These are phyloP conservation scores for Cladosporium oxysporum DNA, from an alignment of 2,329 filamentous ascomycete genomes.

Conservation along the genomic window DNA sequence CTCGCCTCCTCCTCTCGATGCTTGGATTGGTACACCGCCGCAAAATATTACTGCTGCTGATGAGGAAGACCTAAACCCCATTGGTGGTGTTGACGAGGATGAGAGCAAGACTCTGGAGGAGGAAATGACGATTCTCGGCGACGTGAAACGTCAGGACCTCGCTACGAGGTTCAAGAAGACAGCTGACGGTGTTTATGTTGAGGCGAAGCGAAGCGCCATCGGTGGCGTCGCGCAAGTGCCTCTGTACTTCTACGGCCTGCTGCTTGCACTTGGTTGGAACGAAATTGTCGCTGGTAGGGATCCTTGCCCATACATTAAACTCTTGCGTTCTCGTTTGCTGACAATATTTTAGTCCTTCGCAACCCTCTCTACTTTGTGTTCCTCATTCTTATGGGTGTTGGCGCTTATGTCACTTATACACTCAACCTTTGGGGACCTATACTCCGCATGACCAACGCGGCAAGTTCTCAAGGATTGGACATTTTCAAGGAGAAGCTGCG, in stretches of 20 bases:
- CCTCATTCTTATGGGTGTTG: constrained; percentile 72
- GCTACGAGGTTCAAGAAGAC: constrained; percentile 97
- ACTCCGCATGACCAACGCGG: constrained; percentile 90
- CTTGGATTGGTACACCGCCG: constrained; percentile 80
- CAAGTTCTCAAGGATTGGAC: constrained; percentile 79
- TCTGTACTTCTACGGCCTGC: constrained; percentile 86
- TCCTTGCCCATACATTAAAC: not conserved
- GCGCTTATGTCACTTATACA: constrained; percentile 85
- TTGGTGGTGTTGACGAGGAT: constrained; percentile 92
- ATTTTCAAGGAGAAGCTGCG: constrained; percentile 89
- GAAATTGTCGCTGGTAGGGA: constrained; percentile 86
- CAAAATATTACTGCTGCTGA: constrained; percentile 74
- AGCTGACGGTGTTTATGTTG: constrained; percentile 94
- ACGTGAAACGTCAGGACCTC: constrained; percentile 86
- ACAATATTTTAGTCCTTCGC: constrained; percentile 67
- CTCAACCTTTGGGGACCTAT: constrained; percentile 96
- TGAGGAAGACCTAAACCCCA: constrained; percentile 84
- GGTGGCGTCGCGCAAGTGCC: constrained; percentile 93
- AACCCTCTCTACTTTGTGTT: constrained; percentile 94
- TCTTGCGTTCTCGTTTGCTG: constrained; percentile 13
- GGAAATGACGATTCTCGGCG: constrained; percentile 91
- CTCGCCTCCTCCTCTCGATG: constrained; percentile 75
- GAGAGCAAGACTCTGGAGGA: constrained; percentile 86
- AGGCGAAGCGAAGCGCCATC: constrained; percentile 95
- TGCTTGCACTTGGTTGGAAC: constrained; percentile 96